Conservation (phyloP, 2,329 filamentous ascomycete genomes). For the Nigrospora oryzae region DNA sequence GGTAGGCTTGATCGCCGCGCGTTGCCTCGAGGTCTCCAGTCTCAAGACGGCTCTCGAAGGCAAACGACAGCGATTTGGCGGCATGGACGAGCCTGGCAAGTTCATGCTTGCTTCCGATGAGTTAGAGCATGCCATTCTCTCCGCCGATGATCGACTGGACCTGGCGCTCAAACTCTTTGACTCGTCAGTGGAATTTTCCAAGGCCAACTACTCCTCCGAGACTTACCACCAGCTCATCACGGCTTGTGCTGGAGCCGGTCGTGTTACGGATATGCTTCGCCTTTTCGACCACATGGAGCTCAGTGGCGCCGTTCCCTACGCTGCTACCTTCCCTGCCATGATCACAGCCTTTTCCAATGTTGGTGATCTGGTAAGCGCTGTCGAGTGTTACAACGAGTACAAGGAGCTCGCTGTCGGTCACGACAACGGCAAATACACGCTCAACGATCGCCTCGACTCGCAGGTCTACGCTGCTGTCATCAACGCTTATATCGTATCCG, state of each 20-base stretch:
- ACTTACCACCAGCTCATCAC: slow-evolving; percentile 81
- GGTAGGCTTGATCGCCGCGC: slow-evolving; percentile 70
- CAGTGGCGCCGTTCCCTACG: slow-evolving; percentile 63
- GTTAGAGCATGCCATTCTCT: slow-evolving; percentile 75
- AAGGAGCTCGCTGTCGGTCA: slow-evolving; percentile 78
- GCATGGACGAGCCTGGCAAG: slow-evolving; percentile 58
- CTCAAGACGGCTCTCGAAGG: slow-evolving; percentile 69
- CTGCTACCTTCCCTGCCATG: slow-evolving; percentile 83
- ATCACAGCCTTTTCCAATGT: slow-evolving; percentile 83
- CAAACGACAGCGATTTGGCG: slow-evolving; percentile 70
- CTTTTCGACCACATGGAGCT: slow-evolving; percentile 89
- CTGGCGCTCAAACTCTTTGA: slow-evolving; percentile 83
- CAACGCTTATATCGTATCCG: slow-evolving; percentile 77
- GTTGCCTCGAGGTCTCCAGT: slow-evolving; percentile 69
- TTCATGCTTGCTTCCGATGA: slow-evolving; percentile 79
- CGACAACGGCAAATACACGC: slow-evolving; percentile 61
- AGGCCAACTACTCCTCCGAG: slow-evolving; percentile 64
- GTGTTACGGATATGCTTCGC: slow-evolving; percentile 79
- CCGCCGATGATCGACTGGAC: slow-evolving; percentile 78
- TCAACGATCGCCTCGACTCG: slow-evolving; percentile 67
- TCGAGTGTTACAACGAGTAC: slow-evolving; percentile 95
- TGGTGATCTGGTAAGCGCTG: slow-evolving; percentile 77
- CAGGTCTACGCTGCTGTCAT: slow-evolving; percentile 88
- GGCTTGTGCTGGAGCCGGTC: slow-evolving; percentile 76
- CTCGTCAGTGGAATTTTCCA: slow-evolving; percentile 57